Percentiles rank a stretch among this genome's conserved stretches.
phyloP scores from a whole-genome alignment of 352 stramenopile genomes.

The Globisporangium paroecandrum region DNA sequence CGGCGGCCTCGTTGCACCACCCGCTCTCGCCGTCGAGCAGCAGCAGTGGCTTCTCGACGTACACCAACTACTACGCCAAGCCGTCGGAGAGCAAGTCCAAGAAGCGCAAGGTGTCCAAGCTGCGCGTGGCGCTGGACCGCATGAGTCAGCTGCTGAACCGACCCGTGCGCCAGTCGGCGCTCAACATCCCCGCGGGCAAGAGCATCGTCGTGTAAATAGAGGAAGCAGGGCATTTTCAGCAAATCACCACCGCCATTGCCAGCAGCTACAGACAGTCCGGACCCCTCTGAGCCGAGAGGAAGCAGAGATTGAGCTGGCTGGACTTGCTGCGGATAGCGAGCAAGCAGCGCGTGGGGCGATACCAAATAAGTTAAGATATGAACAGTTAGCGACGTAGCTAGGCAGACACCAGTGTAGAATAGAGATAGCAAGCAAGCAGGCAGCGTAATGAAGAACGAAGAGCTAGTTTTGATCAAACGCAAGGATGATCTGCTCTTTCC shows the following conservation, averaged over 20 bases:
- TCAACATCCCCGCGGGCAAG: slow-evolving; percentile 57
- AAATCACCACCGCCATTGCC: background rate
- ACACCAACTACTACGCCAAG: slow-evolving; percentile 24
- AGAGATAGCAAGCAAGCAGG: background rate
- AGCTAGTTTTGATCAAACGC: background rate
- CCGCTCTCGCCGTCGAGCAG: slow-evolving; percentile 19
- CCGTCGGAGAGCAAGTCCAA: slow-evolving; percentile 28
- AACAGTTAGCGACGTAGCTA: background rate
- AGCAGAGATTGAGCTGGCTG: background rate
- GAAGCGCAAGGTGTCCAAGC: slow-evolving; percentile 66
- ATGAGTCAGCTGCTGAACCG: slow-evolving; percentile 75
- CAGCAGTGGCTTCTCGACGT: slow-evolving; percentile 28
- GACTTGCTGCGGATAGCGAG: background rate
- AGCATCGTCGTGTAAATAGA: slow-evolving; percentile 60
- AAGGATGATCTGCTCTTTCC: background rate
- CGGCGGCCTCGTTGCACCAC: background rate
- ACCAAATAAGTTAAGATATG: slow-evolving; percentile 10
- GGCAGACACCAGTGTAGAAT: slow-evolving; percentile 8
- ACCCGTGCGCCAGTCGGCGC: slow-evolving; percentile 61
- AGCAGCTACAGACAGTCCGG: background rate
- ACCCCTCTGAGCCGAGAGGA: background rate
- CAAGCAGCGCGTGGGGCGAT: background rate
- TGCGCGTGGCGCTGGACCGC: slow-evolving; percentile 59
- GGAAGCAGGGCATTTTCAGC: background rate
- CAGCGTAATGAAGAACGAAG: background rate